phyloP scores from a whole-genome alignment of 306 rosid species.

The Vachellia pachyceras region DNA sequence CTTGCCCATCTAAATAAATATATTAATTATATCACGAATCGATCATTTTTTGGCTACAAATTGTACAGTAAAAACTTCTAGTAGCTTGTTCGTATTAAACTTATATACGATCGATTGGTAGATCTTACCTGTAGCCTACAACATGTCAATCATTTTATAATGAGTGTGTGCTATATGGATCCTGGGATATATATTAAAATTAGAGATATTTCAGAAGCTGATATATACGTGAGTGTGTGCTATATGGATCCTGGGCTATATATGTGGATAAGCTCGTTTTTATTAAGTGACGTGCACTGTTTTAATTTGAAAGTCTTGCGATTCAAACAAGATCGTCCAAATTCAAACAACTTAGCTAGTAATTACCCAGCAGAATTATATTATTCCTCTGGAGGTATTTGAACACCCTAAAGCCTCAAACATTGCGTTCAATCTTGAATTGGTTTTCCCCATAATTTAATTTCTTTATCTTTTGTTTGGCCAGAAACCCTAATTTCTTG shows the following conservation, averaged over 20 bases:
- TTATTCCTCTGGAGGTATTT: background rate
- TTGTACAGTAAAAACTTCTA: constrained; percentile 15
- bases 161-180: background rate
- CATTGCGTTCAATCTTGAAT: constrained; percentile 11
- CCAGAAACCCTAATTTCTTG: background rate
- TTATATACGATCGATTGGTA: constrained; percentile 39
- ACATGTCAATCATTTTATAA: constrained; percentile 34
- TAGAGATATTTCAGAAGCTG: constrained; percentile 1
- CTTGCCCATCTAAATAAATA: constrained; percentile 23
- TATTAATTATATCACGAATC: background rate
- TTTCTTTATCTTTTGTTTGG: too few species aligned
- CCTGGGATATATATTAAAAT: background rate
- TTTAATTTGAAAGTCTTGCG: background rate
- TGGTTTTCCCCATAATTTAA: background rate
- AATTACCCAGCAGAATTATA: too few species aligned
- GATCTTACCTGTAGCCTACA: constrained; percentile 19
- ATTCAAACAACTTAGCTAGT: background rate
- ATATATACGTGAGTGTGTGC: background rate
- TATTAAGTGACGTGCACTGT: background rate
- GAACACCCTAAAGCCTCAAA: background rate
- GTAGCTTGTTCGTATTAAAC: constrained; percentile 7
- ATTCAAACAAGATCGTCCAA: constrained; percentile 9
- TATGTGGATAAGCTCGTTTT: background rate
- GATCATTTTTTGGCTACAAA: constrained; percentile 8
- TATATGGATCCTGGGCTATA: background rate